Base-by-base conservation (phyloP, 768 basidiomycete species). In the Gymnopilus junonius region DNA sequence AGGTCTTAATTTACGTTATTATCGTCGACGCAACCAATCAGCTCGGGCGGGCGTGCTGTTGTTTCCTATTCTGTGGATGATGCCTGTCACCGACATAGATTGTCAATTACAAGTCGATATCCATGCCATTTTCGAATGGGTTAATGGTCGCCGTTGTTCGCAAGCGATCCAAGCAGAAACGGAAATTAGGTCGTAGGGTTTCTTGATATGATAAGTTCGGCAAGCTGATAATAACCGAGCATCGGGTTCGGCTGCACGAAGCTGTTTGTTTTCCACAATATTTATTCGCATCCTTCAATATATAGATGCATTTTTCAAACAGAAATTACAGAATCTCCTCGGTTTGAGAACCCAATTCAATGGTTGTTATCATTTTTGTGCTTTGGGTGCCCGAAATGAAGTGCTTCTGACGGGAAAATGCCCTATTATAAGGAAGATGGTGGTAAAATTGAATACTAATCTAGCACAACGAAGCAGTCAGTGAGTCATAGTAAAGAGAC, bases 351-450 rank as follows among this genome's bases (percentile, higher is more conserved):
- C 42, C 43, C 46, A 32, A 43, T 37, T 60, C 29, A 46, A 31
- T 23, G 53, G 31, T 46, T 42, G 10, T 51, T 55, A 51, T 51
- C 34, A 34, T 27, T 15, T 31, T 31, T 31, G 7, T 51, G 48
- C 29, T n/a, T n/a, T 15, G 61, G 43, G 42, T 25, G 43, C 58
- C 67, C 67, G 67, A 66, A 64, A 69, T 69, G 60, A 69, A 69
- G 48, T 48, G 39, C 65, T 64, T 69, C 63, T 60, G 57, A 39
- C 50, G 51, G 61, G 42, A 65, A 65, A 42, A 51, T 48, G 27
- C 17, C 58, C 46, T 56, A 54, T 55, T 35, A 25, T 43, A 55
- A 37, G 40, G 27, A 21, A 8, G 40, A 23, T 48, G 25, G 54
- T 59, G 63, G 56, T 60, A 58, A 59, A 55, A 42, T 35, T 25